Conservation (phyloP, 2,329 filamentous ascomycete genomes). For the Lachnellula arida region DNA sequence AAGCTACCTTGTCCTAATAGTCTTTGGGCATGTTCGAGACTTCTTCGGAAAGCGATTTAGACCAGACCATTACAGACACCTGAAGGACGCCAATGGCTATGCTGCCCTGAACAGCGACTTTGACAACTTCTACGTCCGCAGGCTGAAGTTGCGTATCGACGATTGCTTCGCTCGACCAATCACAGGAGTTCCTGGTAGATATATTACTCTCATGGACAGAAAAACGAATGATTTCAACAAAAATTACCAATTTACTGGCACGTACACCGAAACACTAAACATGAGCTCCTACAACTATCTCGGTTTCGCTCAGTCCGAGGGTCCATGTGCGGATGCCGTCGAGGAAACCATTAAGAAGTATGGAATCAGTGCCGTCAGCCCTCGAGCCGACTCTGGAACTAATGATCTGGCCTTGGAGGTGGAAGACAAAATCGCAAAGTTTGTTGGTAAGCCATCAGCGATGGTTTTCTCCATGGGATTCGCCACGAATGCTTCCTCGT, state of each 20-base stretch:
- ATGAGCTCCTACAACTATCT: conserved; percentile 99
- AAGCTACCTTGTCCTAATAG: conserved; percentile 92
- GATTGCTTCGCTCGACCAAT: conserved; percentile 93
- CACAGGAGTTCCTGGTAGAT: conserved; percentile 89
- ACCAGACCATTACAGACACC: conserved; percentile 73
- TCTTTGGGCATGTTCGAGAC: conserved; percentile 91
- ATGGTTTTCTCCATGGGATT: conserved; percentile 99
- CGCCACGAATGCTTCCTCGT: conserved; percentile 88
- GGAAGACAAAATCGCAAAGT: conserved; percentile 81
- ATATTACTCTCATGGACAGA: conserved; percentile 88
- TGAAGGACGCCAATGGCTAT: conserved; percentile 82
- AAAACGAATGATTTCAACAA: conserved; percentile 88
- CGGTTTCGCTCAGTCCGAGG: conserved; percentile 95
- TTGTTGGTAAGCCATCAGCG: conserved; percentile 88
- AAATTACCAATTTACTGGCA: conserved; percentile 84
- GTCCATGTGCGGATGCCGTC: conserved; percentile 88
- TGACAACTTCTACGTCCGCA: conserved; percentile 94
- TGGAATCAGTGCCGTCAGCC: conserved; percentile 76
- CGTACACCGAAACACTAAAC: conserved; percentile 90
- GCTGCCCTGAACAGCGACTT: conserved; percentile 97
- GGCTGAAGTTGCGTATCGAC: conserved; percentile 90
- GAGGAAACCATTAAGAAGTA: conserved; percentile 83
- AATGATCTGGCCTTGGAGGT: conserved; percentile 85
- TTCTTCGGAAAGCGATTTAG: conserved; percentile 97
- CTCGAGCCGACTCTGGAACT: conserved; percentile 79